A percentile compares a stretch with the other conserved stretches of the same genome.
Conservation (phyloP, 2,329 filamentous ascomycete species). For the Sarocladiaceae sp. region DNA sequence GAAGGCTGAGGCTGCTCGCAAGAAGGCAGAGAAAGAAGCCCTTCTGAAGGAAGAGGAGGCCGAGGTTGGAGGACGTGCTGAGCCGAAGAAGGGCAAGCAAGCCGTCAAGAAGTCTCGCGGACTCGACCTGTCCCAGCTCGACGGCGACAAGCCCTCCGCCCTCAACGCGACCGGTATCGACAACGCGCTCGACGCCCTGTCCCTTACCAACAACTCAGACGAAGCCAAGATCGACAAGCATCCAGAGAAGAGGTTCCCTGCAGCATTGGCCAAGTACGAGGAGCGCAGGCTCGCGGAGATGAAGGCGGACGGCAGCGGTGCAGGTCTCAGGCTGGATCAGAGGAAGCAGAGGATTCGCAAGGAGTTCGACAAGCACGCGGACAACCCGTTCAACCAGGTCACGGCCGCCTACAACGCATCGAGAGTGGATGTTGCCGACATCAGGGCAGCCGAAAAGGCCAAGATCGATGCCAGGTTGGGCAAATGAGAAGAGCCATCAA, state of each 20-base stretch:
- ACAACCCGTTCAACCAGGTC: constrained; percentile 93
- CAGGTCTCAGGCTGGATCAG: constrained; percentile 75
- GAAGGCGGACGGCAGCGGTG: constrained; percentile 66
- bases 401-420: constrained; percentile 69
- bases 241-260: constrained; percentile 80
- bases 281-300: constrained; percentile 78
- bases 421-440: constrained; percentile 65
- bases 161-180: constrained; percentile 87
- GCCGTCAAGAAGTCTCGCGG: constrained; percentile 65
- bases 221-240: constrained; percentile 75
- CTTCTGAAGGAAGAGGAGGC: constrained; percentile 78
- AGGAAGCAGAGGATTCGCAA: constrained; percentile 77
- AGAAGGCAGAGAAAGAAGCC: constrained; percentile 89
- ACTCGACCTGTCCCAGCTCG: constrained; percentile 70
- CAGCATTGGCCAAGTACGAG: constrained; percentile 77
- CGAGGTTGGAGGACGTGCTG: constrained; percentile 46
- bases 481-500: too few relatives aligned
- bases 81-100: constrained; percentile 61
- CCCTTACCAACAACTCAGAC: constrained; percentile 50
- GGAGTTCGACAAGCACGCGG: constrained; percentile 90
- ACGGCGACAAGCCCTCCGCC: constrained; percentile 45
- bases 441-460: constrained; percentile 59
- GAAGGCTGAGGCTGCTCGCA: constrained; percentile 78
- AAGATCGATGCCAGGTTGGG: constrained; percentile 70
- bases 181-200: constrained; percentile 83